phyloP scores from a whole-genome alignment of 1,284 basidiomycete genomes.

The Ganoderma sinense region DNA sequence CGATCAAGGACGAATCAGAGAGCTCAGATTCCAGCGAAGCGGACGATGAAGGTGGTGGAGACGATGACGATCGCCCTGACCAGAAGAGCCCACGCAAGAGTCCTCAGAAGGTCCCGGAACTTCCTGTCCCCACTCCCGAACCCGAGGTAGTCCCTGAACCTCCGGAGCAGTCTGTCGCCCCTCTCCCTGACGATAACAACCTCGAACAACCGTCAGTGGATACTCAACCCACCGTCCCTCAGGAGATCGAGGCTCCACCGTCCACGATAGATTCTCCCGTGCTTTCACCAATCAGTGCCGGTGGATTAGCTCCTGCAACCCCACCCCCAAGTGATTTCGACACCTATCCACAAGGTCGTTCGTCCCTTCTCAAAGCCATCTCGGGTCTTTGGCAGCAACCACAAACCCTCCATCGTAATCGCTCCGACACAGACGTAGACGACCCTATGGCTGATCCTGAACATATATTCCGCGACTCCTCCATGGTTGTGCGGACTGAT shows the following conservation, averaged over 20 bases:
- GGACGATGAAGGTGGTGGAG: slow-evolving; percentile 85
- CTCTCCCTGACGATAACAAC: neutral
- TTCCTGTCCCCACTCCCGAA: slow-evolving; percentile 6
- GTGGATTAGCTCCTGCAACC: slow-evolving; percentile 51
- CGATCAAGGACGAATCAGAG: slow-evolving; percentile 88
- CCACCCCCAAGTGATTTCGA: slow-evolving; percentile 67
- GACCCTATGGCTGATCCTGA: slow-evolving; percentile 81
- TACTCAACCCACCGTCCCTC: slow-evolving; percentile 3
- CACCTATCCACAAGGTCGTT: slow-evolving; percentile 56
- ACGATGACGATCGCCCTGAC: slow-evolving; percentile 56
- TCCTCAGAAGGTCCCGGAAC: slow-evolving; percentile 16
- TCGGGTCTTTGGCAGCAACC: slow-evolving; percentile 82
- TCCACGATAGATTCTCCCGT: slow-evolving; percentile 60
- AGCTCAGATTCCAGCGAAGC: slow-evolving; percentile 85
- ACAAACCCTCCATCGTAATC: slow-evolving; percentile 50
- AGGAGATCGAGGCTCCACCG: slow-evolving; percentile 45
- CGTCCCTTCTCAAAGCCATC: slow-evolving; percentile 87
- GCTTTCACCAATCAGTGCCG: slow-evolving; percentile 38
- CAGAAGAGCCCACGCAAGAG: slow-evolving; percentile 22
- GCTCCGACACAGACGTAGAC: slow-evolving; percentile 61
- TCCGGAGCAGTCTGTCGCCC: neutral
- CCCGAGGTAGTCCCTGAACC: slow-evolving; percentile 39
- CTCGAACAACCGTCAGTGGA: neutral
- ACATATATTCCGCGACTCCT: slow-evolving; percentile 95
- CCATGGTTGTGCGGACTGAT: slow-evolving; percentile 95